These are phyloP conservation scores for Amanita pseudoporphyria DNA, from an alignment of 768 basidiomycete species.

Conservation along the genomic window DNA sequence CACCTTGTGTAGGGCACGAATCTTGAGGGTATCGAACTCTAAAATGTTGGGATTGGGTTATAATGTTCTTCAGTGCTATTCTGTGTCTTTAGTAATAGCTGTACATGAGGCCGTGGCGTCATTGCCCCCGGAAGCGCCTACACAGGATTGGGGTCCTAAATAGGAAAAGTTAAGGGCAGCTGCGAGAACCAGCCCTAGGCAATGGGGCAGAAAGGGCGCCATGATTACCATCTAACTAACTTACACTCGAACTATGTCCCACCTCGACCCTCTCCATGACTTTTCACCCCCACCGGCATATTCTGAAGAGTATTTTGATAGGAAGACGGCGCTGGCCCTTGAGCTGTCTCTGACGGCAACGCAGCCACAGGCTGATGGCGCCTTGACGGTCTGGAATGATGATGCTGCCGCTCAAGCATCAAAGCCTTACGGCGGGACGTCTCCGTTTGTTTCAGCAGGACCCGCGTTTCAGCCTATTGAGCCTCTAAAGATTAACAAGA, in stretches of 20 bases:
- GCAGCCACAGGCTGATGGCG: constrained; percentile 25
- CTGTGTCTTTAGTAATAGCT: background rate
- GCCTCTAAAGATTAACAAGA: constrained; percentile 29
- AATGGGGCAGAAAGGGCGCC: background rate
- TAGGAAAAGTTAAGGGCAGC: constrained; percentile 3
- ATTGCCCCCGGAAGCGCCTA: background rate
- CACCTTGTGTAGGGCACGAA: constrained; percentile 57
- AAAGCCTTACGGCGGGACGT: background rate
- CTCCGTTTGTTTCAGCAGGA: background rate
- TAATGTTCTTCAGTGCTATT: background rate
- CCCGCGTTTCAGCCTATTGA: constrained; percentile 1
- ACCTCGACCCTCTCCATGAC: constrained; percentile 9
- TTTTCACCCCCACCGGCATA: constrained; percentile 35
- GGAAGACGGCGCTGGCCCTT: constrained; percentile 35
- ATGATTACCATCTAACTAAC: background rate
- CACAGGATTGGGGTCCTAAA: background rate
- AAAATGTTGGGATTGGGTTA: constrained; percentile 7
- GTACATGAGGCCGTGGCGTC: background rate
- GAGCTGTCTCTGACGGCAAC: constrained; percentile 27
- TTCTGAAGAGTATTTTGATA: constrained; percentile 42
- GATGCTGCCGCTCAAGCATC: constrained; percentile 17
- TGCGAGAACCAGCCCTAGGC: background rate
- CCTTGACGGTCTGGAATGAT: constrained; percentile 45
- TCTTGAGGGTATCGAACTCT: constrained; percentile 77
- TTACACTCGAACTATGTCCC: constrained; percentile 3